phyloP scores from a whole-genome alignment of 192 early-diverging fungal genomes.

The Dispira parvispora region DNA sequence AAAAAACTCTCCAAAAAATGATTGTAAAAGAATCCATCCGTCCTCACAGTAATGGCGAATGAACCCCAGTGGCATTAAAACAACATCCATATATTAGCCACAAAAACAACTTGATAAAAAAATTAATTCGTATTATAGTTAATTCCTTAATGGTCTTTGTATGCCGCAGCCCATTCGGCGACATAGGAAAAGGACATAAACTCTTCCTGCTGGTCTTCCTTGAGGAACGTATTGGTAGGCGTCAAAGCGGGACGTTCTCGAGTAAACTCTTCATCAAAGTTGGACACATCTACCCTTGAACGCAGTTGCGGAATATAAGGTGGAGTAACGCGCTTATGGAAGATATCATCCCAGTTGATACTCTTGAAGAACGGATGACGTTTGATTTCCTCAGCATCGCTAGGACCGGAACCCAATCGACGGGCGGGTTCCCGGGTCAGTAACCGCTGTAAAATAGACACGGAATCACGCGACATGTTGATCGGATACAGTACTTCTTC shows the following conservation, averaged over 20 bases:
- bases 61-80: too few relatives aligned
- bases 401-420: conserved; percentile 66
- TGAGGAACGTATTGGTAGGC: conserved; percentile 71
- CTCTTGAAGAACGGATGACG: conserved; percentile 86
- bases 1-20: too few relatives aligned
- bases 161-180: conserved; percentile 80
- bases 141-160: too few relatives aligned
- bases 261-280: conserved; percentile 99
- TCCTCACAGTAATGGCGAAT: too few relatives aligned
- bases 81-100: too few relatives aligned
- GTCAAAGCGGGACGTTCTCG: conserved; percentile 82
- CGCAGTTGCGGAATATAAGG: conserved; percentile 77
- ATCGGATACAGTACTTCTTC: conserved; percentile 91
- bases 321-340: conserved; percentile 74
- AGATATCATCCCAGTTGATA: conserved; percentile 90
- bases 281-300: conserved; percentile 72
- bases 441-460: conserved; percentile 77
- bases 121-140: too few relatives aligned
- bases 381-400: conserved; percentile 87
- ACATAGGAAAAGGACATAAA: conserved; percentile 90
- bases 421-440: conserved; percentile 74
- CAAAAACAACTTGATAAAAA: too few relatives aligned
- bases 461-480: conserved; percentile 85
- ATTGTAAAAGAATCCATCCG: too few relatives aligned
- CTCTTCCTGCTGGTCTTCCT: conserved; percentile 74